A percentile compares a stretch with the other conserved stretches of the same genome.
Conservation (phyloP, 176 grass and related monocot genomes). For the Alopecurus myosuroides region DNA sequence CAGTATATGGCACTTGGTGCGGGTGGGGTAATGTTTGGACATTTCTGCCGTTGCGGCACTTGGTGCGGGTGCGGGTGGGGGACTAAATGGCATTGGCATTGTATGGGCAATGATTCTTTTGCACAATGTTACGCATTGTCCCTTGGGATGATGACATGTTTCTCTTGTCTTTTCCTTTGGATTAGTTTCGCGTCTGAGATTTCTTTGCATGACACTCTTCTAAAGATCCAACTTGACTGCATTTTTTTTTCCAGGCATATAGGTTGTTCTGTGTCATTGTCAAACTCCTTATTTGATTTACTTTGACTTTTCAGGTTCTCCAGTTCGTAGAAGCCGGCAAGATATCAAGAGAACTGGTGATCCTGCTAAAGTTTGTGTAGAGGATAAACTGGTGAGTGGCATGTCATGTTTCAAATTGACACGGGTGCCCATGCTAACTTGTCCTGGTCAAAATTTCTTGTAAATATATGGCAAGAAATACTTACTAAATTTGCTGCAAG, state of each 20-base stretch:
- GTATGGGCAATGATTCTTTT: slow-evolving; percentile 7
- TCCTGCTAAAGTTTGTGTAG: slow-evolving; percentile 36
- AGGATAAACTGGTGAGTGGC: slow-evolving; percentile 51
- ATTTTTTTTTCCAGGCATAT: neutral
- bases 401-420: slow-evolving; percentile 13
- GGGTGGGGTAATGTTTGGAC: neutral
- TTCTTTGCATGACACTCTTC: slow-evolving; percentile 8
- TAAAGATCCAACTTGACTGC: neutral
- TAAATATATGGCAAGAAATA: neutral
- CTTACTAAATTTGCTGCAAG: neutral
- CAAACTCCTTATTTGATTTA: slow-evolving; percentile 4
- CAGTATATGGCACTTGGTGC: neutral
- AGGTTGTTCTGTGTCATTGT: neutral
- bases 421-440: neutral
- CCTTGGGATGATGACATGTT: neutral
- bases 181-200: neutral
- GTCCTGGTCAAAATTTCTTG: neutral
- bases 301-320: slow-evolving; percentile 48
- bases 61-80: neutral
- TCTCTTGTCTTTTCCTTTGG: slow-evolving; percentile 19
- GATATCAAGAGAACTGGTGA: slow-evolving; percentile 33
- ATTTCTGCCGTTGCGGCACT: neutral
- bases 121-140: slow-evolving; percentile 3
- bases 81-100: neutral
- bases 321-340: slow-evolving; percentile 31